A percentile compares a stretch with the other conserved stretches of the same genome.
These are phyloP conservation scores for Juncus inflexus DNA, from an alignment of 176 grass and related monocot species.

Conservation along the genomic window DNA sequence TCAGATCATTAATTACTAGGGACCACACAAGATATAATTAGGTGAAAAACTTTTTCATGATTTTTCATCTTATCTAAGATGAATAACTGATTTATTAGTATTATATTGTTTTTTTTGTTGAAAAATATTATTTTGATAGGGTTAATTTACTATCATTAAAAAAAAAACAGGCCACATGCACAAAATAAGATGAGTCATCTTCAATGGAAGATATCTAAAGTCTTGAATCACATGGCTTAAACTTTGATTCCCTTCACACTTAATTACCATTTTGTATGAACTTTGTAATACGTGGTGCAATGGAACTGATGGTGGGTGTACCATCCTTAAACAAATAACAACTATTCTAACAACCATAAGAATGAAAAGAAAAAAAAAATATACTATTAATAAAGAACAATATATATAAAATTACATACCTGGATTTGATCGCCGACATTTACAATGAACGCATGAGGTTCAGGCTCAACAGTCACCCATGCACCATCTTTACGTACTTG, in stretches of 20 bases:
- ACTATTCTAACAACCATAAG: neutral
- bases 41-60: no score
- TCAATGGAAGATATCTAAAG: neutral
- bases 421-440: constrained; percentile 85
- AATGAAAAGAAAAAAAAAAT: constrained; percentile 7
- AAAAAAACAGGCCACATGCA: no score
- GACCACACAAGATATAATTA: no score
- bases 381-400: neutral
- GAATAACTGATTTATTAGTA: no score
- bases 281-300: neutral
- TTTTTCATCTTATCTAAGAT: no score
- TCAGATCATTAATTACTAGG: no score
- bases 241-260: neutral
- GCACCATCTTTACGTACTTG: constrained; percentile 43
- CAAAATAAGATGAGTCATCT: neutral
- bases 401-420: constrained; percentile 26
- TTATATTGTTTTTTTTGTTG: no score
- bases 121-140: no score
- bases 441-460: constrained; percentile 59
- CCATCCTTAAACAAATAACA: neutral
- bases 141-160: neutral
- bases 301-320: neutral
- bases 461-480: constrained; percentile 64
- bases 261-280: neutral
- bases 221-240: constrained; percentile 8